Evolutionary conservation across 345 rosid species (phyloP), one percentile per base, ranked within the genome.

Genomic region (Sonneratia alba): DNA sequence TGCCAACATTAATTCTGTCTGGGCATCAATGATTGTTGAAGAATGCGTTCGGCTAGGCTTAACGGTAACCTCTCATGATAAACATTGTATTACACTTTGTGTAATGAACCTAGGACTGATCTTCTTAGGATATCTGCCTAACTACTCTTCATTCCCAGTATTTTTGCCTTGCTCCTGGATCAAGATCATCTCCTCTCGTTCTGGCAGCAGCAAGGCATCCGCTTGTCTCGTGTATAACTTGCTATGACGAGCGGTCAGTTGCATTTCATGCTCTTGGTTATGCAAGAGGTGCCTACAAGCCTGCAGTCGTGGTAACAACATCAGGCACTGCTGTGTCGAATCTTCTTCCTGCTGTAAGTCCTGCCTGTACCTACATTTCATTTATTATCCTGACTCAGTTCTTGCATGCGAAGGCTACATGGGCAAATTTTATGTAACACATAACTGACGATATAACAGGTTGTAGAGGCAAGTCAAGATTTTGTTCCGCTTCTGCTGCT

Each of bases 251-350:
- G 78, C 96, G 97, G 57, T 89, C 97, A 62, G 91, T 94, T 73
- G 96, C 98, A 15, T 94, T 87, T 86, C 97, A 91, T 72, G 98
- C 96, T 74, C 81, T 91, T 74, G 98, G 98, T 66, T 91, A 88
- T 82, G 89, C 93, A 72, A 88, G 86, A 85, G 98, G 96, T 64
- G 85, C 96, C 76, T 83, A 77, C 34, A 87, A 80, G 79, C 96
- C 94, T 1, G 97, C 98, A 11, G 90, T 89, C 49, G 75, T 94
- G 75, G 86, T 94, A 81, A 94, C 97, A 53, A 83, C 98, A 42
- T 94, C 98, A 68, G 98, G 98, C 81, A 94, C 98, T 66, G 98
- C 98, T 42, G 96, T 91, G 72, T 94, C 98, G 73, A 94, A 94
- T 84, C 98, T 94, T 84, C 84, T 89, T 80, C 98, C 98, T 68